Conservation (phyloP, 352 stramenopile species). For the Phytophthora capsici region DNA sequence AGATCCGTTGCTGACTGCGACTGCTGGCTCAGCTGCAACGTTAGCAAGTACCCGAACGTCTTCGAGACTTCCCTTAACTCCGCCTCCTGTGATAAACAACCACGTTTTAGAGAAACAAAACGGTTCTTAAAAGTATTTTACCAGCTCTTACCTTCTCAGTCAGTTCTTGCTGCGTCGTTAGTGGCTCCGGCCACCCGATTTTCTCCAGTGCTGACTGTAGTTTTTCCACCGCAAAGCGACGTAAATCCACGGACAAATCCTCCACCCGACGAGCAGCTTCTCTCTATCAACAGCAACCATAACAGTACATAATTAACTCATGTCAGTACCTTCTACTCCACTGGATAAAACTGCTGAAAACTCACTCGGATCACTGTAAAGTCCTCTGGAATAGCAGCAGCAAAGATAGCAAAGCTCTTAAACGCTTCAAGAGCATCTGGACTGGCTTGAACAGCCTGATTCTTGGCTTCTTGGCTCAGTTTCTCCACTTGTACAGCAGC, state of each 20-base stretch:
- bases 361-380: slow-evolving; percentile 58
- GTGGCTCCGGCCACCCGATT: slow-evolving; percentile 56
- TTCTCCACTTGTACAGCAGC: slow-evolving; percentile 60
- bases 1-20: slow-evolving; percentile 33
- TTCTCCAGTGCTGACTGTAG: slow-evolving; percentile 49
- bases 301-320: slow-evolving; percentile 3
- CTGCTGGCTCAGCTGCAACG: slow-evolving; percentile 62
- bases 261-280: slow-evolving; percentile 54
- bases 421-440: slow-evolving; percentile 55
- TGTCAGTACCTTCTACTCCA: too few relatives aligned
- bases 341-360: slow-evolving; percentile 1
- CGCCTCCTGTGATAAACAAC: slow-evolving; percentile 21
- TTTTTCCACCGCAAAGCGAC: slow-evolving; percentile 60
- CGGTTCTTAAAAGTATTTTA: not conserved
- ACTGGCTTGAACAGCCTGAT: slow-evolving; percentile 48
- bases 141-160: slow-evolving; percentile 36
- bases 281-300: slow-evolving; percentile 27
- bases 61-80: slow-evolving; percentile 40
- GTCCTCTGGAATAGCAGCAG: slow-evolving; percentile 44
- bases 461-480: slow-evolving; percentile 51
- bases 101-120: not conserved
- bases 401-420: slow-evolving; percentile 42
- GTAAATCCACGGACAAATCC: slow-evolving; percentile 53
- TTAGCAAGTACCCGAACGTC: slow-evolving; percentile 63
- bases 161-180: slow-evolving; percentile 41